Evolutionary conservation across 257 asterid species (phyloP).

Genomic region (Salvia miltiorrhiza): DNA sequence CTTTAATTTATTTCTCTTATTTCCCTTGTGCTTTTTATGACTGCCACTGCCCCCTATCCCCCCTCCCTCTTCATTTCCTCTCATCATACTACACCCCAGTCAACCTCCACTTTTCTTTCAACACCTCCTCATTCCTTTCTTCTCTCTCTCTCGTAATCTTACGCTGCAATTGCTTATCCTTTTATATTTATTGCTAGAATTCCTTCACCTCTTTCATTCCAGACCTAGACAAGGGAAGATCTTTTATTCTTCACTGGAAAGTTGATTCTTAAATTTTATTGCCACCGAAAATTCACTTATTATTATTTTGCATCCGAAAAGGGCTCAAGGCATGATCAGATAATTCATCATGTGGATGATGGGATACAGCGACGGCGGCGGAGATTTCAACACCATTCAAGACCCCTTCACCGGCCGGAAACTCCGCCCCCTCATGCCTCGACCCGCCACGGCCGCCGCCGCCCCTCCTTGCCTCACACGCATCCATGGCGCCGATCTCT

Average conservation of each 20-base stretch:
- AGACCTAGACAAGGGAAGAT: neutral
- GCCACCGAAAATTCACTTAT: neutral
- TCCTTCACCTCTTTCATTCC: neutral
- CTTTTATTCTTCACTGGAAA: neutral
- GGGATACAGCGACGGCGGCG: conserved; percentile 78
- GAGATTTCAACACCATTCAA: conserved; percentile 46
- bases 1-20: too few relatives aligned
- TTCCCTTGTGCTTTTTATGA: conserved; percentile 23
- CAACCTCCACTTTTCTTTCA: conserved; percentile 51
- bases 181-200: neutral
- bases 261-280: neutral
- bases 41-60: conserved; percentile 26
- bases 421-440: conserved; percentile 64
- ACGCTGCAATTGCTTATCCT: too few relatives aligned
- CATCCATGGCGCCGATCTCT: conserved; percentile 50
- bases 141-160: conserved; percentile 46
- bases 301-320: neutral
- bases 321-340: conserved; percentile 37
- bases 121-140: conserved; percentile 29
- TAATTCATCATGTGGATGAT: conserved; percentile 74
- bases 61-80: conserved; percentile 6
- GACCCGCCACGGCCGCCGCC: conserved; percentile 36
- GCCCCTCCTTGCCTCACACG: conserved; percentile 45
- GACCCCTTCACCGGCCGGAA: conserved; percentile 55
- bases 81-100: conserved; percentile 23